These are phyloP conservation scores for Brassica rapa DNA, from an alignment of 345 rosid species.

Conservation along the genomic window DNA sequence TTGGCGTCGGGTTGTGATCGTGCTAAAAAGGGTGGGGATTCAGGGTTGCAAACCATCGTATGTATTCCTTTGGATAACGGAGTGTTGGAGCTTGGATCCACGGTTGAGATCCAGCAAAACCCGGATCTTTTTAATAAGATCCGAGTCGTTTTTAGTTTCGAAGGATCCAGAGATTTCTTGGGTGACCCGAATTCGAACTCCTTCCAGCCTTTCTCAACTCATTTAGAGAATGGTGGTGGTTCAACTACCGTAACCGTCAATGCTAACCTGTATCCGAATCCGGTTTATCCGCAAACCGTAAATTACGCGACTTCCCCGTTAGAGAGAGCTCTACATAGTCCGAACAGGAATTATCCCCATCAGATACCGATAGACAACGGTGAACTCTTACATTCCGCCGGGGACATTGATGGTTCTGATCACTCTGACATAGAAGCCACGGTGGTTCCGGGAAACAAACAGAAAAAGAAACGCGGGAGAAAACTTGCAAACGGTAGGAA, in stretches of 20 bases:
- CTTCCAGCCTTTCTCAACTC: not conserved
- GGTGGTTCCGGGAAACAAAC: not conserved
- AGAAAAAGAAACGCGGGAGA: not conserved
- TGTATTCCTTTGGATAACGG: conserved; percentile 77
- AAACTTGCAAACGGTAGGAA: not conserved
- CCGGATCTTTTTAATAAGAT: conserved; percentile 75
- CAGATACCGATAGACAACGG: not conserved
- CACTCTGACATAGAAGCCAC: not conserved
- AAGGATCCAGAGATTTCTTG: conserved; percentile 43
- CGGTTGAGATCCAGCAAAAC: conserved; percentile 61
- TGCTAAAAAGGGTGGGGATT: conserved; percentile 62
- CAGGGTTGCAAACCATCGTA: conserved; percentile 74
- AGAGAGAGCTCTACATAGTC: not conserved
- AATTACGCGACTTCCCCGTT: not conserved
- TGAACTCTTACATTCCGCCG: not conserved
- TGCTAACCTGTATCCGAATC: conserved; percentile 13
- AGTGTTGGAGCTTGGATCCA: conserved; percentile 87
- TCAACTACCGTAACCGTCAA: conserved; percentile 25
- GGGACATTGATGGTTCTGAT: not conserved
- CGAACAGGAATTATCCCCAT: not conserved
- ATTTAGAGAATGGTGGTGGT: not conserved
- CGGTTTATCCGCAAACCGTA: not conserved
- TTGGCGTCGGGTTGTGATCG: conserved; percentile 61
- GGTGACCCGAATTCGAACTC: conserved; percentile 20
- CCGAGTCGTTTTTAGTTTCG: conserved; percentile 55